Percentiles rank a stretch among this genome's conserved stretches.
phyloP scores from a whole-genome alignment of 805 yeast species.

The Hanseniaspora pseudoguilliermondii region DNA sequence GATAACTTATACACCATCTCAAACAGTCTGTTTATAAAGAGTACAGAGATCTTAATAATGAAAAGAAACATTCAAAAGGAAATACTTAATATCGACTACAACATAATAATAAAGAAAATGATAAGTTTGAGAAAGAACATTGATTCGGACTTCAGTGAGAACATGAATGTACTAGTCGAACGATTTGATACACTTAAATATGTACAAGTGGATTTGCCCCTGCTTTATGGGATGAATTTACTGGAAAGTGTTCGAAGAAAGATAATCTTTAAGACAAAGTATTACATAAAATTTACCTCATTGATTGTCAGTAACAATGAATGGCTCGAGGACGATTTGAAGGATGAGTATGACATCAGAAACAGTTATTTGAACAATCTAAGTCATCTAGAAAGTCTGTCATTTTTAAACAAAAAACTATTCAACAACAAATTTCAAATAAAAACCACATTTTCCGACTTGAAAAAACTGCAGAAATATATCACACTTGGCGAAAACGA shows the following conservation, averaged over 20 bases:
- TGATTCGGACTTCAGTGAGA: neutral
- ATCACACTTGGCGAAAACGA: conserved; percentile 12
- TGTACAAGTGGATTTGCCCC: conserved; percentile 45
- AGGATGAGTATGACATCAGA: conserved; percentile 44
- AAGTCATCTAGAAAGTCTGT: conserved; percentile 22
- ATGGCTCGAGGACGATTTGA: conserved; percentile 35
- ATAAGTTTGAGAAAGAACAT: conserved; percentile 16
- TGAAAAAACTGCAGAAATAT: conserved; percentile 9
- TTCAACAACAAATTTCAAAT: conserved; percentile 1
- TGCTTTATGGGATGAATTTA: conserved; percentile 55
- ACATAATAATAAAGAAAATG: conserved; percentile 17
- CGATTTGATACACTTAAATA: conserved; percentile 15
- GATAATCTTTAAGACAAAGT: conserved; percentile 34
- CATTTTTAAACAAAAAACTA: neutral
- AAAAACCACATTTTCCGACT: conserved; percentile 1
- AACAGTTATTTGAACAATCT: conserved; percentile 54
- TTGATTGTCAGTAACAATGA: conserved; percentile 43
- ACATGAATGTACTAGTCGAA: neutral
- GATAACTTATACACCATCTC: conserved; percentile 6
- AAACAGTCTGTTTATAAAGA: conserved; percentile 7
- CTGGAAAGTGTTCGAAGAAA: conserved; percentile 48
- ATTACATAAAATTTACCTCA: conserved; percentile 18
- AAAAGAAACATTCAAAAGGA: conserved; percentile 19
- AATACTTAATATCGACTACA: neutral
- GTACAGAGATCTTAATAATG: conserved; percentile 10